A percentile compares a stretch with the other conserved stretches of the same genome.
Evolutionary conservation across 805 yeast genomes (phyloP).

Genomic region (Metschnikowia continentalis): DNA sequence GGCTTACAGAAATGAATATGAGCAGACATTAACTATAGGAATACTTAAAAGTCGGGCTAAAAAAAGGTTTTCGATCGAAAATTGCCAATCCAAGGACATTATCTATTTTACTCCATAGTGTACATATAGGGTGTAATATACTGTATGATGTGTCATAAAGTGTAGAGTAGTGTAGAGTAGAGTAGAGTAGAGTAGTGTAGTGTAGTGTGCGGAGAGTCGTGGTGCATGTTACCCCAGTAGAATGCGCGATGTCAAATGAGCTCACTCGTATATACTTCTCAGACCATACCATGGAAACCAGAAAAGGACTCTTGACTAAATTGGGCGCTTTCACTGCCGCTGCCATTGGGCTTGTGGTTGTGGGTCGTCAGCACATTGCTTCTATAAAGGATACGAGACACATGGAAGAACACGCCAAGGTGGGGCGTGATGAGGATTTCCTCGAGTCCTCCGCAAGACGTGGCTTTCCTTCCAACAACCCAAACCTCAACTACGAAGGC

Average conservation of each 20-base stretch:
- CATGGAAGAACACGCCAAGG: slow-evolving; percentile 33
- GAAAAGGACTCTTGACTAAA: slow-evolving; percentile 32
- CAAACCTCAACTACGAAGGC: slow-evolving; percentile 28
- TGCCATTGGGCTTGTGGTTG: slow-evolving; percentile 29
- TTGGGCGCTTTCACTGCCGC: slow-evolving; percentile 28
- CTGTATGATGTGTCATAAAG: too few relatives aligned
- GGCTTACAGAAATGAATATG: too few relatives aligned
- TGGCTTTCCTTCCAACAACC: slow-evolving; percentile 46
- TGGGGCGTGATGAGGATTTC: slow-evolving; percentile 26
- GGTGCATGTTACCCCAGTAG: not conserved
- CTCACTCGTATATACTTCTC: not conserved
- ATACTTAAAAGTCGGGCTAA: too few relatives aligned
- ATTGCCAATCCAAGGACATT: too few relatives aligned
- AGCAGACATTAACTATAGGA: too few relatives aligned
- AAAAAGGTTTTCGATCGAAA: too few relatives aligned
- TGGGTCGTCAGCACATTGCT: slow-evolving; percentile 37
- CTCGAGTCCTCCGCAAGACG: slow-evolving; percentile 37
- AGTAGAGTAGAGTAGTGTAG: too few relatives aligned
- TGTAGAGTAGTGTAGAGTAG: too few relatives aligned
- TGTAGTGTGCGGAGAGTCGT: too few relatives aligned
- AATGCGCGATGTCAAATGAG: not conserved
- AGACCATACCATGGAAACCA: slow-evolving; percentile 28
- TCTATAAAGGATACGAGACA: slow-evolving; percentile 33
- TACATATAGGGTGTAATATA: too few relatives aligned
- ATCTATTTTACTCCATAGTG: too few relatives aligned